Evolutionary conservation across 2,329 filamentous ascomycete species (phyloP).

Genomic region (Scleromitrula shiraiana): DNA sequence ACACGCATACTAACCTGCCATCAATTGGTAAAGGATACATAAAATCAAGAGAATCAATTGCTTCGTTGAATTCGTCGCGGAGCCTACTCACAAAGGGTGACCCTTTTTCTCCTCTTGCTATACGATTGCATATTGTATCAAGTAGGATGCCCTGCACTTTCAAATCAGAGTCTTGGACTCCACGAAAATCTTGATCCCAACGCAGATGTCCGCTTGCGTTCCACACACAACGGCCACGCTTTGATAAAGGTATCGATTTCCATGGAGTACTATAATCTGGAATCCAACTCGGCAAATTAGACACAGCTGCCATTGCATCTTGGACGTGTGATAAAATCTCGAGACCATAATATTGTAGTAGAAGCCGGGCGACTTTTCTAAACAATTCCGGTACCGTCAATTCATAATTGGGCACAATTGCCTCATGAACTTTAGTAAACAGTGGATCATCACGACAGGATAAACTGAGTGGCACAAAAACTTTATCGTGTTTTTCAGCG

Average conservation of each 20-base stretch:
- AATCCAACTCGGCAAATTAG: constrained; percentile 2
- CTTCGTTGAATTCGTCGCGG: not conserved
- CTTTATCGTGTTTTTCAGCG: constrained; percentile 1
- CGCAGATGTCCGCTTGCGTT: not conserved
- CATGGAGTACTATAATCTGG: constrained; percentile 1
- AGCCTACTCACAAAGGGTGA: not conserved
- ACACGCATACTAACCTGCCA: not conserved
- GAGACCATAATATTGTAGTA: constrained; percentile 3
- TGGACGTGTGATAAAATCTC: not conserved
- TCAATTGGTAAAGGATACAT: not conserved
- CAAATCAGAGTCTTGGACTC: not conserved
- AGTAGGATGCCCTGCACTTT: not conserved
- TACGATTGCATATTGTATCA: not conserved
- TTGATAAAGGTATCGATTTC: not conserved
- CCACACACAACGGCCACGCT: constrained; percentile 2
- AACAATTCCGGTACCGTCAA: not conserved
- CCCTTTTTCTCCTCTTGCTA: too few species aligned
- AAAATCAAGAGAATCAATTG: not conserved
- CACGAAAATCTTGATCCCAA: not conserved
- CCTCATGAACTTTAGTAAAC: not conserved
- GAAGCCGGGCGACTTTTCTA: not conserved
- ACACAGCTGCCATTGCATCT: not conserved
- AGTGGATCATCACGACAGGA: not conserved
- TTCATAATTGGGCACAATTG: not conserved
- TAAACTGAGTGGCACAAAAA: not conserved